A percentile compares a stretch with the other conserved stretches of the same genome.
These are phyloP conservation scores for Cladosporium cucumerinum DNA, from an alignment of 2,329 filamentous ascomycete genomes.

Conservation along the genomic window DNA sequence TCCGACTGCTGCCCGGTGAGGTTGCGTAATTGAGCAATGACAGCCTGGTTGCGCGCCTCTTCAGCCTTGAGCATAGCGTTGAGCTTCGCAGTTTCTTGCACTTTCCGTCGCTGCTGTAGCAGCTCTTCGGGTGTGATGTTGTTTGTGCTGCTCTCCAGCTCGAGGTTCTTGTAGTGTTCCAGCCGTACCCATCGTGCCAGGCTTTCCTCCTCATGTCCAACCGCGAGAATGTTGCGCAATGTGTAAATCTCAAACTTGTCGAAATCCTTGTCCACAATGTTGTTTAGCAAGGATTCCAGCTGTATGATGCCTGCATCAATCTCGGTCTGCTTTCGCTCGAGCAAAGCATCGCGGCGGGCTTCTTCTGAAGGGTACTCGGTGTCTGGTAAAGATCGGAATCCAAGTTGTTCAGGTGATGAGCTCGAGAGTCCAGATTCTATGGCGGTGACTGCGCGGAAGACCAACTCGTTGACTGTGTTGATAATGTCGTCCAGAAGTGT, in stretches of 20 bases:
- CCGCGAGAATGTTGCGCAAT: slow-evolving; percentile 66
- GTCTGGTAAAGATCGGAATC: slow-evolving; percentile 55
- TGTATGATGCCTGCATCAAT: slow-evolving; percentile 72
- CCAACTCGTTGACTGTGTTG: slow-evolving; percentile 90
- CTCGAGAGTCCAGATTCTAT: slow-evolving; percentile 78
- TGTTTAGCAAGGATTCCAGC: slow-evolving; percentile 49
- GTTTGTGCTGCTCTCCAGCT: slow-evolving; percentile 32
- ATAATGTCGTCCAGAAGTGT: slow-evolving; percentile 96
- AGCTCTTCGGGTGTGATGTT: slow-evolving; percentile 65
- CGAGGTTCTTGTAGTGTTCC: slow-evolving; percentile 70
- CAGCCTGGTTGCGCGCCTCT: slow-evolving; percentile 65
- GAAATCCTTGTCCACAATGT: slow-evolving; percentile 50
- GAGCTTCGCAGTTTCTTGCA: slow-evolving; percentile 76
- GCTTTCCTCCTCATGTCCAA: slow-evolving; percentile 42
- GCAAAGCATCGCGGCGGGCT: slow-evolving; percentile 27
- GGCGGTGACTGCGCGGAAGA: slow-evolving; percentile 83
- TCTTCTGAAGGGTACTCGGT: slow-evolving; percentile 16
- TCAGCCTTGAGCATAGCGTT: slow-evolving; percentile 68
- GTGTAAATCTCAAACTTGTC: slow-evolving; percentile 69
- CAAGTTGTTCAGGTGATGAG: slow-evolving; percentile 70
- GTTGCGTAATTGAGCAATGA: slow-evolving; percentile 62
- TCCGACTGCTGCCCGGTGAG: slow-evolving; percentile 43
- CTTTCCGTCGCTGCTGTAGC: slow-evolving; percentile 65
- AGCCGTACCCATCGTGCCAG: slow-evolving; percentile 74
- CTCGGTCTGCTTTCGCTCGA: slow-evolving; percentile 40